Evolutionary conservation across 1,139 yeast species (phyloP).

Genomic region (Schizosaccharomyces versatilis): DNA sequence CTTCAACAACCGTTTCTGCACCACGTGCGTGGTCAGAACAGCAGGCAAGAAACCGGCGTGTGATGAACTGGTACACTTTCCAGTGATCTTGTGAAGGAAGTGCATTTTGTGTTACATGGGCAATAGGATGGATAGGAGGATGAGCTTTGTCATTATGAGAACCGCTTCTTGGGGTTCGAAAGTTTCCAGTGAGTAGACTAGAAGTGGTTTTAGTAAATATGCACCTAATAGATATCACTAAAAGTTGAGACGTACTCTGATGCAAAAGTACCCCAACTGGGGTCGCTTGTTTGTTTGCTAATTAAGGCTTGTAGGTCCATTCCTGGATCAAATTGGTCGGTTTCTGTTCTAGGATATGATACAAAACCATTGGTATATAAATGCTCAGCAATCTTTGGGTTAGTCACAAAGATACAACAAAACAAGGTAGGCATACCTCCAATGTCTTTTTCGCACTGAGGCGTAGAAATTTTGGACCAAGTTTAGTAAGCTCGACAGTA

Average conservation of each 20-base stretch:
- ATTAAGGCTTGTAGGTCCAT: slow-evolving; percentile 49
- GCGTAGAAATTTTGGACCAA: slow-evolving; percentile 52
- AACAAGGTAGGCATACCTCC: slow-evolving; percentile 23
- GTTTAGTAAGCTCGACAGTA: slow-evolving; percentile 83
- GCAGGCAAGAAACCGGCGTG: slow-evolving; percentile 71
- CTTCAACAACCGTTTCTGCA: slow-evolving; percentile 34
- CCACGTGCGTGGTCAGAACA: slow-evolving; percentile 86
- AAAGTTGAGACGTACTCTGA: slow-evolving; percentile 10
- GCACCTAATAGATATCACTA: slow-evolving; percentile 15
- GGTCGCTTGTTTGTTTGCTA: slow-evolving; percentile 31
- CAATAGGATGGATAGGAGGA: slow-evolving; percentile 91
- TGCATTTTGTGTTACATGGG: slow-evolving; percentile 19
- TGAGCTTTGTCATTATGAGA: slow-evolving; percentile 83
- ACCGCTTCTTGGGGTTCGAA: slow-evolving; percentile 52
- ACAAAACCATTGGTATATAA: slow-evolving; percentile 68
- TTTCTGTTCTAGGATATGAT: slow-evolving; percentile 94
- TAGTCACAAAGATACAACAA: not conserved
- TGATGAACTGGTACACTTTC: slow-evolving; percentile 69
- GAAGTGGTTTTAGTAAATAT: not conserved
- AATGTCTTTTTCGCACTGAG: slow-evolving; percentile 65
- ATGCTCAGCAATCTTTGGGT: slow-evolving; percentile 38
- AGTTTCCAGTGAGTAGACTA: slow-evolving; percentile 20
- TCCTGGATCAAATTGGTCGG: slow-evolving; percentile 57
- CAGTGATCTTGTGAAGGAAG: slow-evolving; percentile 29
- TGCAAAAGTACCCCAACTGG: slow-evolving; percentile 32